phyloP scores from a whole-genome alignment of 1,284 basidiomycete species.

The Hemileia vastatrix region DNA sequence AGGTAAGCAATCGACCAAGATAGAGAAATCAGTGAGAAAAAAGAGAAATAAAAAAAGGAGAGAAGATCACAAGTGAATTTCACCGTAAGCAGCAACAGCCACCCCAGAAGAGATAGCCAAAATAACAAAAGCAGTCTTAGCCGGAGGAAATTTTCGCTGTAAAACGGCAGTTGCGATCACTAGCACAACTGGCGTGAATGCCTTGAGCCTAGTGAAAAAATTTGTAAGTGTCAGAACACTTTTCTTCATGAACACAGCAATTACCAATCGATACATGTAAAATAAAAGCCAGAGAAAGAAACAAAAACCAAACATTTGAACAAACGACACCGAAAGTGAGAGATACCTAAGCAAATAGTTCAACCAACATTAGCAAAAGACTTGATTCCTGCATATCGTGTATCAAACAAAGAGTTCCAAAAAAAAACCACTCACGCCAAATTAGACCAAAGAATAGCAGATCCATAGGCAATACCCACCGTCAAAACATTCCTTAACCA shows the following conservation, averaged over 20 bases:
- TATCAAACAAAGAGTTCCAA: neutral
- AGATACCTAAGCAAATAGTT: conserved; percentile 6
- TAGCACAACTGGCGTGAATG: conserved; percentile 16
- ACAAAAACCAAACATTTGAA: conserved; percentile 6
- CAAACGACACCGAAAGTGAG: conserved; percentile 15
- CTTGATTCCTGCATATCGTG: neutral
- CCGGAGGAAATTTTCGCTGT: conserved; percentile 3
- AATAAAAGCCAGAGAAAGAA: neutral
- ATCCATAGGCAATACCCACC: conserved; percentile 15
- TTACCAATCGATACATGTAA: neutral
- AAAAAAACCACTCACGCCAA: conserved; percentile 6
- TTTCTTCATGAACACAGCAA: neutral
- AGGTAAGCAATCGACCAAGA: too few relatives aligned
- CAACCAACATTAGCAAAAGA: neutral
- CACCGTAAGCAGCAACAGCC: conserved; percentile 17
- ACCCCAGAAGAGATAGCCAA: conserved; percentile 10
- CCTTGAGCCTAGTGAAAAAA: conserved; percentile 3
- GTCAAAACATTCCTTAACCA: conserved; percentile 13
- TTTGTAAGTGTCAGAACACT: neutral
- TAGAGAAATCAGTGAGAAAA: neutral
- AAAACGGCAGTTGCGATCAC: conserved; percentile 14
- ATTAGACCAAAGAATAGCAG: conserved; percentile 18
- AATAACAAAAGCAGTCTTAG: neutral
- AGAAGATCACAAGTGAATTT: conserved; percentile 16
- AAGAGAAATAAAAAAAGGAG: neutral